Conservation (phyloP, 23 red algal species). For the Agarophyton chilense region DNA sequence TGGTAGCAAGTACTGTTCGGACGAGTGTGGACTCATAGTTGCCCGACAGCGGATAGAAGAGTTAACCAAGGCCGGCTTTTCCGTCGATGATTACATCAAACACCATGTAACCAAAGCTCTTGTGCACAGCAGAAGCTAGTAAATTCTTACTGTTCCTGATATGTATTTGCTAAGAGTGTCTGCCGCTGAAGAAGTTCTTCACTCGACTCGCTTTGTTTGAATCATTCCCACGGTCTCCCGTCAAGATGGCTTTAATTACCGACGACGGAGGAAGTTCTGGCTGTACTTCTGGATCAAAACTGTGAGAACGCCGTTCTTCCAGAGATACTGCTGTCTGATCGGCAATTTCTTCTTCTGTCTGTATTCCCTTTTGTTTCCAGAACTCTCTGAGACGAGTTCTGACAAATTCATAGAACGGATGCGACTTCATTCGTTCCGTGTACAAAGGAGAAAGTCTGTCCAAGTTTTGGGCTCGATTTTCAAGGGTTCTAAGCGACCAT, state of each 20-base stretch:
- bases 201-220: slow-evolving; percentile 2
- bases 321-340: background rate
- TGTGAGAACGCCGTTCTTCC: slow-evolving; percentile 23
- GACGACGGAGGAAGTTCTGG: slow-evolving; percentile 32
- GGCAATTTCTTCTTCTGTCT: background rate
- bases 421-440: slow-evolving; percentile 28
- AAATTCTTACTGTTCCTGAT: background rate
- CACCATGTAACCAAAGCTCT: slow-evolving; percentile 55
- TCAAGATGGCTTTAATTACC: slow-evolving; percentile 41
- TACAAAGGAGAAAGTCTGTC: slow-evolving; percentile 46
- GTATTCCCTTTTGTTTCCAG: slow-evolving; percentile 48
- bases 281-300: slow-evolving; percentile 44
- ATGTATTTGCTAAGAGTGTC: background rate
- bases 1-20: slow-evolving; percentile 62
- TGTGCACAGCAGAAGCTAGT: slow-evolving; percentile 63
- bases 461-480: slow-evolving; percentile 60
- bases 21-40: slow-evolving; percentile 64
- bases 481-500: slow-evolving; percentile 52
- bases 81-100: slow-evolving; percentile 57
- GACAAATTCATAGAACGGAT: slow-evolving; percentile 43
- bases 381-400: slow-evolving; percentile 23
- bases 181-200: background rate
- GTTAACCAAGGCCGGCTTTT: slow-evolving; percentile 54
- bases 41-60: slow-evolving; percentile 54
- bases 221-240: background rate